Evolutionary conservation across 192 early-diverging fungal species (phyloP), one percentile per base, ranked within the genome.

Genomic region (Linderina pennispora): DNA sequence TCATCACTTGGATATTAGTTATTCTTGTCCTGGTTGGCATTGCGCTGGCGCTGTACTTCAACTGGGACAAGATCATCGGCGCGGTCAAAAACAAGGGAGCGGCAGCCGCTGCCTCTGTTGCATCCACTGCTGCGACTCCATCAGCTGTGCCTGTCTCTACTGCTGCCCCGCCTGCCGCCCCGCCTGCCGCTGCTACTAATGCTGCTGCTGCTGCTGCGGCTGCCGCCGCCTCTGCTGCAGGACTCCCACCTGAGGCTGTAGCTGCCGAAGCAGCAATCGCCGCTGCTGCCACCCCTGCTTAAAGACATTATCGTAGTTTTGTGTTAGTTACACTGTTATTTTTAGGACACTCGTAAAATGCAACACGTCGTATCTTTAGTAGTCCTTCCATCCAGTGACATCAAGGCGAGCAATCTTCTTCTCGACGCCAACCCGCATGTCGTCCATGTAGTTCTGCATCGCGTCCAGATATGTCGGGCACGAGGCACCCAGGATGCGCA

Each of bases 401-500:
- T 88, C 83, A 47, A 99, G 65, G 31, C 60, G 80, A 19, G 85
- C 86, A 16, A 92, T 88, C 74, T 99, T 99, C 23, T 56, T 76
- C 43, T 93, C 63, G 8, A 99, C 97, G 48, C 89, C 88, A 17
- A 63, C 55, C 42, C 97, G 92, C 85, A 90, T 89, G 22, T 78
- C 70, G 25, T 87, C 74, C 64, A 81, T 77, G 53, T 91, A 98
- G 53, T 73, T 70, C 33, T 55, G 65, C 83, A 99, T 87, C 48
- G 85, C 82, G 8, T 88, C 78, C 36, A 80, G 62, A 42, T 88
- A 87, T 10, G 75, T 75, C 4, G 89, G 85, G 40, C 87, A 79
- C 36, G 80, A 83, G 3, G 85, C 75, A 23, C 90, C 93, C 16
- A 99, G 65, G 28, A 94, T 94, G 24, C 94, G 81, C 20, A 96